Evolutionary conservation across 139 green algal species (phyloP), one percentile per base, ranked within the genome.

Genomic region (Pseudopediastrum boryanum): DNA sequence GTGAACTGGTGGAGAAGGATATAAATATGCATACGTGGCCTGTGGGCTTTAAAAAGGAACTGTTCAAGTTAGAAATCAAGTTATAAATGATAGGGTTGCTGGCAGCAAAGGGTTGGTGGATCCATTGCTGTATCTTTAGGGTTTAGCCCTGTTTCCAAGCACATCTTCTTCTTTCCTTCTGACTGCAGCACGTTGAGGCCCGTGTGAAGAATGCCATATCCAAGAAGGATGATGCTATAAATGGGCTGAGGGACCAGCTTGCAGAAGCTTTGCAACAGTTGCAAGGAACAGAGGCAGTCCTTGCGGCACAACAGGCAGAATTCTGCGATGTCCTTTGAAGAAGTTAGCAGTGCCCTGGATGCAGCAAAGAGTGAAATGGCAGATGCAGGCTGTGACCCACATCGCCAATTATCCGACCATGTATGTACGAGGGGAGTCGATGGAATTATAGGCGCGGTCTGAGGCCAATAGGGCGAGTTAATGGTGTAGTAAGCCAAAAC

Each of bases 211-310:
- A 50, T 2, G 72, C 82, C 0, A 72, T 91, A 39, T 42, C 64
- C 1, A 69, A 75, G 6, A 90, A 90, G 83, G 88, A 92, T 44
- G 88, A 90, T 44, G 58, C 75, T 0, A 88, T 92, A 27, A 48
- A 46, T 6, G 51, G 50, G 12, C 71, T 88, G 33, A 71, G 75
- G 65, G 79, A 84, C 67, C 74, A 83, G 81, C 75, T 90, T 50
- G 58, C 33, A 5, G 70, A 62, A 8, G 68, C 82, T 39, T 35
- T 62, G 39, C 41, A 52, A 41, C 84, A 89, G 79, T 70, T 92
- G 79, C 68, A 51, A 3, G 46, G 62, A 39, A 89, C 85, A 13
- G 83, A 91, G 77, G 84, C 78, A 8, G 75, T 89, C 52, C 71
- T 91, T 58, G 78, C 66, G 36, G 58, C 62, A 38, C 86, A 89